A percentile compares a stretch with the other conserved stretches of the same genome.
phyloP scores from a whole-genome alignment of 768 basidiomycete genomes.

The Mycena filopes region DNA sequence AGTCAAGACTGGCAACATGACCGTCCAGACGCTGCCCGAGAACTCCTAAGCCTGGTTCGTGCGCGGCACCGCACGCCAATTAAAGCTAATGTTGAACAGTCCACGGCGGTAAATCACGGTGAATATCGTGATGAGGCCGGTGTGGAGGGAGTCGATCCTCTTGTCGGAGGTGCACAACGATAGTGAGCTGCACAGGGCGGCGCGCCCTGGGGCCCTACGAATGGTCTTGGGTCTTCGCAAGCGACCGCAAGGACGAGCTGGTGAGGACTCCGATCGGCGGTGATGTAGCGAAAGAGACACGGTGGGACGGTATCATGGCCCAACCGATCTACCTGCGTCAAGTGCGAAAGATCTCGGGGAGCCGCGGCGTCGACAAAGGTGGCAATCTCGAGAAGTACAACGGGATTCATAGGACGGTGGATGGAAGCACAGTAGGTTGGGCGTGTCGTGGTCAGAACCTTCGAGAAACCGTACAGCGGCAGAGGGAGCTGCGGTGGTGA shows the following conservation, averaged over 20 bases:
- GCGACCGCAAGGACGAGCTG: not conserved
- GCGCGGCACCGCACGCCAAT: not conserved
- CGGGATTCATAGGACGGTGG: too few species aligned
- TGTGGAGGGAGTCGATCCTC: not conserved
- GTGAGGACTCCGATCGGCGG: not conserved
- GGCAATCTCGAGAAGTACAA: not conserved
- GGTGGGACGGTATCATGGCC: not conserved
- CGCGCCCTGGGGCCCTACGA: not conserved
- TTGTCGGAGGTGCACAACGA: not conserved
- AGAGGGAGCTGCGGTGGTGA: too few species aligned
- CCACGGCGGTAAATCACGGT: not conserved
- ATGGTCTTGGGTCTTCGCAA: not conserved
- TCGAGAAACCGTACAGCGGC: too few species aligned
- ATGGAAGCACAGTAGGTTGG: not conserved
- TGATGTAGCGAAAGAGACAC: not conserved
- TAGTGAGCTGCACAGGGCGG: not conserved
- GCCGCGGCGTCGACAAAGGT: not conserved
- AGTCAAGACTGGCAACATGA: not conserved
- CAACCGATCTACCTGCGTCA: not conserved
- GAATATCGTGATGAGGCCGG: not conserved
- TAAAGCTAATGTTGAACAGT: not conserved
- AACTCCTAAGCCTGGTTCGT: too few species aligned
- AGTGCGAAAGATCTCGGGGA: not conserved
- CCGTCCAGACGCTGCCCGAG: not conserved
- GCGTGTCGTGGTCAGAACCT: too few species aligned